phyloP scores from a whole-genome alignment of 371 early-diverging fungal species.

The Mucor mucedo region DNA sequence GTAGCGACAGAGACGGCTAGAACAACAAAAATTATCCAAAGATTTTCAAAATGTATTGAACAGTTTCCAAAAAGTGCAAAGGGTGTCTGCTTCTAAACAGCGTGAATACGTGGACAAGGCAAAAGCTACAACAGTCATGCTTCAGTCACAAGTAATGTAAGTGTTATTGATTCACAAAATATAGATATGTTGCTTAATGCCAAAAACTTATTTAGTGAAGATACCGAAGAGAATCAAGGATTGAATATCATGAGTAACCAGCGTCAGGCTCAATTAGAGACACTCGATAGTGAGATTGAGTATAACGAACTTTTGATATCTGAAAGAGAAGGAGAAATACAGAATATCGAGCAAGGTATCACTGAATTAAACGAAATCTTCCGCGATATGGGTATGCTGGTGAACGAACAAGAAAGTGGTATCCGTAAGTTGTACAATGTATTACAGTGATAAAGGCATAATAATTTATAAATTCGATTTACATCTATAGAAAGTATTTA shows the following conservation, averaged over 20 bases:
- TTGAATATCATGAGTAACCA: slow-evolving; percentile 45
- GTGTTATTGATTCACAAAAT: slow-evolving; percentile 2
- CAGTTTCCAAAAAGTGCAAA: slow-evolving; percentile 85
- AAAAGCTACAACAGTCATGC: slow-evolving; percentile 53
- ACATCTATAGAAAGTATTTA: slow-evolving; percentile 49
- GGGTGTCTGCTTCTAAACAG: slow-evolving; percentile 80
- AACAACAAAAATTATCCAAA: slow-evolving; percentile 83
- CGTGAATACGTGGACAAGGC: slow-evolving; percentile 83
- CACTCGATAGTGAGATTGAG: slow-evolving; percentile 88
- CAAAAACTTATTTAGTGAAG: slow-evolving; percentile 49
- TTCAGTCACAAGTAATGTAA: slow-evolving; percentile 46
- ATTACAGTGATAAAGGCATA: background rate
- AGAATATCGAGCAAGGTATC: slow-evolving; percentile 92
- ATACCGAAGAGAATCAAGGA: slow-evolving; percentile 54
- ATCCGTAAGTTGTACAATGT: slow-evolving; percentile 67
- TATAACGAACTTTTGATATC: slow-evolving; percentile 91
- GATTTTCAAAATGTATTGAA: slow-evolving; percentile 90
- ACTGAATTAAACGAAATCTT: slow-evolving; percentile 95
- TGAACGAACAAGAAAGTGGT: slow-evolving; percentile 94
- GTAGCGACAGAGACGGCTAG: slow-evolving; percentile 75
- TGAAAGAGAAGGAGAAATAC: slow-evolving; percentile 92
- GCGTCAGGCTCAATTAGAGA: slow-evolving; percentile 69
- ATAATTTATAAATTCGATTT: background rate
- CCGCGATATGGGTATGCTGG: slow-evolving; percentile 92
- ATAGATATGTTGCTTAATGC: background rate